These are phyloP conservation scores for Starmerella vitae DNA, from an alignment of 805 yeast species.

Conservation along the genomic window DNA sequence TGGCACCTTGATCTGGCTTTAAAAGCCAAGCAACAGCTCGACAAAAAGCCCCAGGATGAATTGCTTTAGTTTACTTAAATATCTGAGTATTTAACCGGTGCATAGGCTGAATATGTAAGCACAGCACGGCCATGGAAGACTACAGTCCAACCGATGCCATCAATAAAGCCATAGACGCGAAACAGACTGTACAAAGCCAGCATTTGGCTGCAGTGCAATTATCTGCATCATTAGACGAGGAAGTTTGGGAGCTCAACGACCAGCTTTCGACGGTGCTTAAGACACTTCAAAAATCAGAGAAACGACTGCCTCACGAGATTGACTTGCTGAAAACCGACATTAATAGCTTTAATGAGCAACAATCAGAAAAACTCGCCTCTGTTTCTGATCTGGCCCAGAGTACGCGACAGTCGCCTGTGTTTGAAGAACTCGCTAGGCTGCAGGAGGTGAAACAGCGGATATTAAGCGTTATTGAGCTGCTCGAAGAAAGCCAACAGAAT, in stretches of 20 bases:
- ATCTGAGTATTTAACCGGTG: background rate
- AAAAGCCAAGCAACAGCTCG: conserved; percentile 10
- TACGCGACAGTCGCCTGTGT: conserved; percentile 11
- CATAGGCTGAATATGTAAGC: too few species aligned
- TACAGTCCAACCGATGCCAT: conserved; percentile 24
- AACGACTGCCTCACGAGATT: conserved; percentile 25
- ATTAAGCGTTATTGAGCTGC: conserved; percentile 20
- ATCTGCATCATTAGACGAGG: conserved; percentile 24
- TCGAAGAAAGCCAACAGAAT: conserved; percentile 5
- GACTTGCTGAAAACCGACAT: conserved; percentile 26
- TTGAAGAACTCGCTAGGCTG: conserved; percentile 19
- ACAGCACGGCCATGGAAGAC: too few species aligned
- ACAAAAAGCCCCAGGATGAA: conserved; percentile 11
- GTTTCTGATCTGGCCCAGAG: conserved; percentile 9
- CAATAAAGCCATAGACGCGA: conserved; percentile 17
- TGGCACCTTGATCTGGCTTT: conserved; percentile 15
- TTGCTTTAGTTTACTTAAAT: too few species aligned
- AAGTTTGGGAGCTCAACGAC: conserved; percentile 23
- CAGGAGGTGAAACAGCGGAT: conserved; percentile 21
- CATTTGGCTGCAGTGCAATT: conserved; percentile 24
- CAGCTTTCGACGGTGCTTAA: conserved; percentile 22
- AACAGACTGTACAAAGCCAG: conserved; percentile 19
- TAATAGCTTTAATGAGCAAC: conserved; percentile 16
- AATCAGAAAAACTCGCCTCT: conserved; percentile 13
- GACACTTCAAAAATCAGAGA: conserved; percentile 21